Conservation (phyloP, 176 grass and related monocot species). For the Bonia amplexicaulis region DNA sequence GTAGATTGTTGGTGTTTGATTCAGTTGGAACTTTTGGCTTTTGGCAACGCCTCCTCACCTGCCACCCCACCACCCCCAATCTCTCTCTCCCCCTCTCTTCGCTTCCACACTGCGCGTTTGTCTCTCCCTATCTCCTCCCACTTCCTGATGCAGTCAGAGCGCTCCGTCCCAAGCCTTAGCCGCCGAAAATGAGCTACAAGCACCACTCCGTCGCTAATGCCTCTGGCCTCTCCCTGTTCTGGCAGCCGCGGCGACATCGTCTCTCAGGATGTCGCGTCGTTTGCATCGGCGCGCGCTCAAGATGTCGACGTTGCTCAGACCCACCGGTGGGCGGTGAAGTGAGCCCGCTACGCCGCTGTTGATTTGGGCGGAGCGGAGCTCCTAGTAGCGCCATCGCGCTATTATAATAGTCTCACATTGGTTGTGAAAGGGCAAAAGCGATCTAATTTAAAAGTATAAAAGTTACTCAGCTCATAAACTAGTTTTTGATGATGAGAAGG, state of each 20-base stretch:
- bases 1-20: too few relatives aligned
- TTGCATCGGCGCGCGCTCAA: constrained; percentile 11
- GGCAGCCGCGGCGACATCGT: neutral
- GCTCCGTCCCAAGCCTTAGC: neutral
- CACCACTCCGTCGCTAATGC: neutral
- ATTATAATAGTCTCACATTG: too few relatives aligned
- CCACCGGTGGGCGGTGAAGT: too few relatives aligned
- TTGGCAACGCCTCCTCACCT: neutral
- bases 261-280: constrained; percentile 22
- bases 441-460: too few relatives aligned
- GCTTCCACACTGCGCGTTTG: neutral
- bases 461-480: too few relatives aligned
- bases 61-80: constrained; percentile 30
- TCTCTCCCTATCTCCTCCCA: neutral
- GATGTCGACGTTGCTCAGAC: neutral
- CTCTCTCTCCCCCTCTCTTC: constrained; percentile 50
- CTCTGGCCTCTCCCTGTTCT: neutral
- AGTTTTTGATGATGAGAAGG: too few relatives aligned
- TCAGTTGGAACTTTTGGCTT: too few relatives aligned
- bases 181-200: constrained; percentile 33
- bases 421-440: too few relatives aligned
- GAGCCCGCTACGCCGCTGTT: too few relatives aligned
- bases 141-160: constrained; percentile 15
- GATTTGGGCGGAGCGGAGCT: too few relatives aligned
- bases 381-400: too few relatives aligned